phyloP scores from a whole-genome alignment of 2,329 filamentous ascomycete species.

The Aspergillus ochraceus region DNA sequence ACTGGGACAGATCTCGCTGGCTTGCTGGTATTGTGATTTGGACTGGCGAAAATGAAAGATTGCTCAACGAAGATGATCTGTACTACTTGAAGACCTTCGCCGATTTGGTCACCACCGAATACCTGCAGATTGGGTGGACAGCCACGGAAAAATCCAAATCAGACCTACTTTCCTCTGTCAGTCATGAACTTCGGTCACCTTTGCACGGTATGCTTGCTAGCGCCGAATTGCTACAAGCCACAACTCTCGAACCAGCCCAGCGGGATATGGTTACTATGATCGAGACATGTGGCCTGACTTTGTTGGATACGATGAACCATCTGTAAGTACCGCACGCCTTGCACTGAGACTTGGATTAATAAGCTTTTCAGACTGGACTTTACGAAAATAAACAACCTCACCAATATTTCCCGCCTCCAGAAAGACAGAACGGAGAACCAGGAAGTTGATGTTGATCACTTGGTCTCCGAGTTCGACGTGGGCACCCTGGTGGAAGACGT shows the following conservation, averaged over 20 bases:
- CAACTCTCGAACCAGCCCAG: constrained; percentile 41
- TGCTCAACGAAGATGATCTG: constrained; percentile 28
- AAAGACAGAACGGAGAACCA: constrained; percentile 4
- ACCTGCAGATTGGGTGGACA: constrained; percentile 34
- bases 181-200: constrained; percentile 53
- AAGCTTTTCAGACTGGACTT: constrained; percentile 27
- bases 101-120: constrained; percentile 35
- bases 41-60: constrained; percentile 22
- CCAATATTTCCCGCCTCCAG: constrained; percentile 8
- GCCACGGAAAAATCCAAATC: constrained; percentile 49
- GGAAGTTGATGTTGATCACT: constrained; percentile 17
- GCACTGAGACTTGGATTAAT: constrained; percentile 6
- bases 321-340: constrained; percentile 19
- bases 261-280: constrained; percentile 49
- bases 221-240: constrained; percentile 52
- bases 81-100: constrained; percentile 37
- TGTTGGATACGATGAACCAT: constrained; percentile 51
- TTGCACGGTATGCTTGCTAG: constrained; percentile 51
- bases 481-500: constrained; percentile 32
- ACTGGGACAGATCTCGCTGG: constrained; percentile 35
- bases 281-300: constrained; percentile 51
- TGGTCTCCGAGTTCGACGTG: constrained; percentile 34
- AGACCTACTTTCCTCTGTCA: constrained; percentile 54
- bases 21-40: constrained; percentile 32
- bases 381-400: constrained; percentile 37